phyloP scores from a whole-genome alignment of 257 asterid genomes.

The Fraxinus quadrangulata region DNA sequence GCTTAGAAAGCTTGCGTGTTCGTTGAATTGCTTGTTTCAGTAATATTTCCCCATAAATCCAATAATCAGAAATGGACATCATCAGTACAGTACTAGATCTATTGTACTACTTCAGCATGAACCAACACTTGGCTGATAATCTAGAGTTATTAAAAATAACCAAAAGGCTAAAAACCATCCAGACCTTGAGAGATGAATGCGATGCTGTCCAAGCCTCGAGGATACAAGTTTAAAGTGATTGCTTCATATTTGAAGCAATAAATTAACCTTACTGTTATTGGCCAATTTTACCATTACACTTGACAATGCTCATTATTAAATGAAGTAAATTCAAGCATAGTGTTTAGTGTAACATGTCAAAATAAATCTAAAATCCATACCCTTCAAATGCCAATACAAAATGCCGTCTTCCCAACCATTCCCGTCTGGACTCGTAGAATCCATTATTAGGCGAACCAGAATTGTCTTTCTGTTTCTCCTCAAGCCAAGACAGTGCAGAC shows the following conservation, averaged over 20 bases:
- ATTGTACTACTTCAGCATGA: neutral
- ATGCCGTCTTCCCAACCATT: slow-evolving; percentile 94
- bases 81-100: neutral
- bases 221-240: slow-evolving; percentile 7
- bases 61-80: neutral
- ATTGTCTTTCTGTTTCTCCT: slow-evolving; percentile 76
- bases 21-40: neutral
- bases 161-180: neutral
- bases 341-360: slow-evolving; percentile 9
- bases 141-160: neutral
- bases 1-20: neutral
- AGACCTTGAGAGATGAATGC: neutral
- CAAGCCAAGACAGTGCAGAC: slow-evolving; percentile 82
- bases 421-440: slow-evolving; percentile 89
- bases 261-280: neutral
- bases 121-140: neutral
- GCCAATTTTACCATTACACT: neutral
- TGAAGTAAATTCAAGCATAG: neutral
- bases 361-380: slow-evolving; percentile 42
- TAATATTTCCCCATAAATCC: neutral
- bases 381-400: slow-evolving; percentile 77
- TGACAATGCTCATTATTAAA: slow-evolving; percentile 11
- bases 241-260: slow-evolving; percentile 19
- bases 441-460: slow-evolving; percentile 62
- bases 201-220: neutral